Evolutionary conservation across 1,284 basidiomycete species (phyloP).

Genomic region (Entoloma clypeatum): DNA sequence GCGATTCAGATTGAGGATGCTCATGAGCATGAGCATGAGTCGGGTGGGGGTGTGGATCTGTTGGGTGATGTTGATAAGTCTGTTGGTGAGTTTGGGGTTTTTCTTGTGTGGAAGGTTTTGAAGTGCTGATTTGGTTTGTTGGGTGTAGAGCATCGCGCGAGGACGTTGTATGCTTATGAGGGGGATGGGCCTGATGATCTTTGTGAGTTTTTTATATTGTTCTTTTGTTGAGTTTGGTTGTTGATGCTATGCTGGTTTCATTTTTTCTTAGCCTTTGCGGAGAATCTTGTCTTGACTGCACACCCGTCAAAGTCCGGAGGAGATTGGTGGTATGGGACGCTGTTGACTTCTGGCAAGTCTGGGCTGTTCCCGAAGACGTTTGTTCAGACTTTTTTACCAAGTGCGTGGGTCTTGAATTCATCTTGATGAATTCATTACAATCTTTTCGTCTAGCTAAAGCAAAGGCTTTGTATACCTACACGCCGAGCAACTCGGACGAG

Average conservation of each 20-base stretch:
- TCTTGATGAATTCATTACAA: slow-evolving; percentile 10
- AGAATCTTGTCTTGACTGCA: slow-evolving; percentile 77
- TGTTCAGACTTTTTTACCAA: slow-evolving; percentile 63
- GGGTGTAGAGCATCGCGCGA: slow-evolving; percentile 60
- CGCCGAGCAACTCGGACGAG: slow-evolving; percentile 70
- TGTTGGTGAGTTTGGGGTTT: slow-evolving; percentile 41
- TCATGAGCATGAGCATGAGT: slow-evolving; percentile 29
- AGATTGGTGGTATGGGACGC: slow-evolving; percentile 95
- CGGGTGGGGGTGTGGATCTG: slow-evolving; percentile 44
- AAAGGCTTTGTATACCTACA: slow-evolving; percentile 78
- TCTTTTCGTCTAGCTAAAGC: slow-evolving; percentile 41
- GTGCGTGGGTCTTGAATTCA: slow-evolving; percentile 42
- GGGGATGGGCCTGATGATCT: slow-evolving; percentile 87
- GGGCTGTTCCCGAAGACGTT: slow-evolving; percentile 94
- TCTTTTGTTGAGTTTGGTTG: background rate
- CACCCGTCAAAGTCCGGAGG: slow-evolving; percentile 81
- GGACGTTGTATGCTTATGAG: slow-evolving; percentile 80
- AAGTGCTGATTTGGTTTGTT: slow-evolving; percentile 10
- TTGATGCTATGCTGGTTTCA: slow-evolving; percentile 6
- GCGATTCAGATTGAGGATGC: slow-evolving; percentile 56
- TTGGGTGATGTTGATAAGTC: slow-evolving; percentile 79
- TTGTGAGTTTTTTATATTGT: slow-evolving; percentile 54
- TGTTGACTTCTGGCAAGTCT: slow-evolving; percentile 60
- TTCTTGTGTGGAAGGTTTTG: slow-evolving; percentile 1
- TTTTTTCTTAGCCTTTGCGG: slow-evolving; percentile 63